Evolutionary conservation across 2,329 filamentous ascomycete species (phyloP), one percentile per base, ranked within the genome.

Genomic region (Phialophora chinensis): DNA sequence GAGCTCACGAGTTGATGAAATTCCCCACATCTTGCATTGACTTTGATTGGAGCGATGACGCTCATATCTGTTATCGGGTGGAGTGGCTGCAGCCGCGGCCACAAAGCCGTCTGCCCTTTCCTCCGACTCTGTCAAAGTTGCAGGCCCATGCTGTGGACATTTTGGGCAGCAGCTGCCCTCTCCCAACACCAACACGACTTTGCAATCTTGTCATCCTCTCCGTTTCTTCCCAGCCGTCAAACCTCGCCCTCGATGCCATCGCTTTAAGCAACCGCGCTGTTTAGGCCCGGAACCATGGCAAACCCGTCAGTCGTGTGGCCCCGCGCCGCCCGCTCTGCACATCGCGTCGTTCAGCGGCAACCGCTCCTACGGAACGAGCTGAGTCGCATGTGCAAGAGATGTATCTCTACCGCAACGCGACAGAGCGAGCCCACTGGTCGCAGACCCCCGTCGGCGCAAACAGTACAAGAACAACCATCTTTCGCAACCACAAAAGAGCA

Each of bases 301-400:
- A 56, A 4, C 52, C 52, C 33, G 14, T 33, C 49, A 6, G 31
- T 61, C 31, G 31, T 44, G 57, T 50, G 52, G 35, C 42, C 50
- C 50, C 50, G 60, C 35, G 60, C 60, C 52, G 29, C 53, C 11
- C 59, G 42, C 8, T 62, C 59, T 29, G 66, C 57, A 56, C 55
- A 35, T 23, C 63, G 63, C 58, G 50, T 68, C 55, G 60, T 66
- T 20, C 63, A 56, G 20, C 38, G 42, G 17, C 62, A 57, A 20
- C 23, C 5, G 0, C 33, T 47, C 29, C 44, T 35, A 50, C 66
- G 63, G 10, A 47, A 59, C 29, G 57, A 68, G 38, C 44, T 44
- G 27, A 50, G 42, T 33, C 55, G 52, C 50, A 44, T 68, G 29
- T 68, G 66, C 57, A 60, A 31, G 35, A 63, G 66, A 56, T 68